A percentile compares a stretch with the other conserved stretches of the same genome.
Evolutionary conservation across 1,284 basidiomycete species (phyloP).

Genomic region (Fomitiporia mediterranea): DNA sequence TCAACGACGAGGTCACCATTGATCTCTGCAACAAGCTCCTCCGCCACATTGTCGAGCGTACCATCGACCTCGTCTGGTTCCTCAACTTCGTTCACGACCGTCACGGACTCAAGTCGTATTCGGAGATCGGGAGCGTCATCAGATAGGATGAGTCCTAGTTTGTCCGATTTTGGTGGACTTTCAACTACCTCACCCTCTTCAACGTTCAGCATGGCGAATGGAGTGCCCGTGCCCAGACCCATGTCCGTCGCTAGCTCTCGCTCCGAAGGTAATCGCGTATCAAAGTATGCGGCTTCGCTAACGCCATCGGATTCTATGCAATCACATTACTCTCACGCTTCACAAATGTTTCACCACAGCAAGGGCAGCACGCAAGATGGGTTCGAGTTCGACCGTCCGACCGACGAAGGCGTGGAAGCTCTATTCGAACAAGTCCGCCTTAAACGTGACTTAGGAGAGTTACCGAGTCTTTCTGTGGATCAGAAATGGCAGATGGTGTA

Average conservation of each 20-base stretch:
- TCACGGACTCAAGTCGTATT: constrained; percentile 35
- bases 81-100: constrained; percentile 32
- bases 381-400: constrained; percentile 72
- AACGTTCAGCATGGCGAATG: constrained; percentile 24
- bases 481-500: constrained; percentile 94
- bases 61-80: constrained; percentile 37
- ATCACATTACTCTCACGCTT: constrained; percentile 50
- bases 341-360: constrained; percentile 50
- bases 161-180: constrained; percentile 31
- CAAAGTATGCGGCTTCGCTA: constrained; percentile 57
- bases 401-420: constrained; percentile 68
- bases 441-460: constrained; percentile 58
- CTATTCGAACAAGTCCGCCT: constrained; percentile 74
- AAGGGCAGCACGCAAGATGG: constrained; percentile 49
- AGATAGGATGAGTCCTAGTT: constrained; percentile 26
- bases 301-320: constrained; percentile 45
- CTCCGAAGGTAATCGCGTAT: constrained; percentile 55
- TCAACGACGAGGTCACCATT: constrained; percentile 41
- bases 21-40: constrained; percentile 42
- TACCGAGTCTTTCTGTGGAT: constrained; percentile 63
- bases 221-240: constrained; percentile 45
- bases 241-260: constrained; percentile 49
- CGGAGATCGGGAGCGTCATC: constrained; percentile 53
- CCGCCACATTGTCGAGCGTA: constrained; percentile 54
- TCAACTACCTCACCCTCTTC: constrained; percentile 32